These are phyloP conservation scores for Phaeosphaeria sp. DNA, from an alignment of 2,329 filamentous ascomycete species.

Conservation along the genomic window DNA sequence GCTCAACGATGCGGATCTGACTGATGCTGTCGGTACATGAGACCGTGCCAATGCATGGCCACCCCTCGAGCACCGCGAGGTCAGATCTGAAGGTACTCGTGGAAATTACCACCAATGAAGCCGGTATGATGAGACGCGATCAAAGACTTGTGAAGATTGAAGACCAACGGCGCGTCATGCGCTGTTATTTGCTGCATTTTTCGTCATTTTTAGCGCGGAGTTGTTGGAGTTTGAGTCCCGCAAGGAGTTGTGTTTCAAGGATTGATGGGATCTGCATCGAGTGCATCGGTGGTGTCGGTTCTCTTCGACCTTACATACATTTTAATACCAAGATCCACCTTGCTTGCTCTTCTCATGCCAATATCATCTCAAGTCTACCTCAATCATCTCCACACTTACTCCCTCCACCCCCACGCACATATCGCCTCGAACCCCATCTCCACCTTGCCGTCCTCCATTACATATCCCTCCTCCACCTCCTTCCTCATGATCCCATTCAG, in stretches of 20 bases:
- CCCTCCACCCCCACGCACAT: slow-evolving; percentile 24
- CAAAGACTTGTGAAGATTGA: too few relatives aligned
- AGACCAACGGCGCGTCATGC: too few relatives aligned
- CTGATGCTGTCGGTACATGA: background rate
- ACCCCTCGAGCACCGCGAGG: too few relatives aligned
- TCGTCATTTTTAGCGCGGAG: background rate
- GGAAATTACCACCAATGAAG: too few relatives aligned
- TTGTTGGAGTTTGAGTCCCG: background rate
- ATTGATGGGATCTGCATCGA: background rate
- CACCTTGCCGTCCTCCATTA: slow-evolving; percentile 13
- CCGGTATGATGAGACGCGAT: too few relatives aligned
- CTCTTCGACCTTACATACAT: background rate
- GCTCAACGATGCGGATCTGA: background rate
- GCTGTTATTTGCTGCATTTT: background rate
- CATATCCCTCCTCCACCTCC: slow-evolving; percentile 10
- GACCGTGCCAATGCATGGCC: background rate
- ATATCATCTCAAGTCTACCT: background rate
- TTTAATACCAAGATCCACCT: background rate
- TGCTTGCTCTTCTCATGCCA: background rate
- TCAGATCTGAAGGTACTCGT: background rate
- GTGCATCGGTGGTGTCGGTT: background rate
- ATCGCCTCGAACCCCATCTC: slow-evolving; percentile 21
- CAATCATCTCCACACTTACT: too few relatives aligned
- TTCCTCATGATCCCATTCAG: slow-evolving; percentile 15
- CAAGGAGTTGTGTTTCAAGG: background rate